These are phyloP conservation scores for Aspergillus tubingensis DNA, from an alignment of 2,329 filamentous ascomycete genomes.

Conservation along the genomic window DNA sequence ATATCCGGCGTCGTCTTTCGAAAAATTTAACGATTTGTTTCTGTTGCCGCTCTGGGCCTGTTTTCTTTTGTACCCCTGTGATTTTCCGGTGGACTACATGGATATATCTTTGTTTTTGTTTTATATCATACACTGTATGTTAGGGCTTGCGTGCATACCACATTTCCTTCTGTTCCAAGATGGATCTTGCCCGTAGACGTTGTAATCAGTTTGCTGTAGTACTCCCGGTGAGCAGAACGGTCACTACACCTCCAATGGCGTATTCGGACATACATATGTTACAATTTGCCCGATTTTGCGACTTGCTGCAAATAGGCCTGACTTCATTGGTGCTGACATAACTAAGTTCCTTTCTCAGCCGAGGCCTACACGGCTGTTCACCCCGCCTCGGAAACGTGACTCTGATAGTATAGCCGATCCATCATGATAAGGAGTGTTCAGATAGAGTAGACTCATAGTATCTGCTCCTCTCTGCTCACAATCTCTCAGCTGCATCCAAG, in stretches of 20 bases:
- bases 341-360: neutral
- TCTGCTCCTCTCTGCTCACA: neutral
- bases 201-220: too few species aligned
- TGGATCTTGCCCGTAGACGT: neutral
- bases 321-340: conserved; percentile 6
- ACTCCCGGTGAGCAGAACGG: neutral
- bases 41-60: conserved; percentile 28
- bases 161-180: conserved; percentile 31
- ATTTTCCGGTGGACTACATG: conserved; percentile 40
- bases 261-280: neutral
- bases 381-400: conserved; percentile 6
- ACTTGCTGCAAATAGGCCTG: neutral
- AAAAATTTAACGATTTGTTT: conserved; percentile 39
- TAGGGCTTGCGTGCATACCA: conserved; percentile 42
- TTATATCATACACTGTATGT: conserved; percentile 37
- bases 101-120: conserved; percentile 43
- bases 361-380: conserved; percentile 1
- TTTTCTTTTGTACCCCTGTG: conserved; percentile 27
- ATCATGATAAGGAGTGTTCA: neutral
- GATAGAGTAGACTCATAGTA: neutral
- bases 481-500: too few species aligned
- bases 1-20: conserved; percentile 37
- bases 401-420: neutral
- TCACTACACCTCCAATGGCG: neutral
- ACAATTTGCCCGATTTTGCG: neutral